Evolutionary conservation across 2,329 filamentous ascomycete genomes (phyloP).

Genomic region (Purpureocillium takamizusanense): DNA sequence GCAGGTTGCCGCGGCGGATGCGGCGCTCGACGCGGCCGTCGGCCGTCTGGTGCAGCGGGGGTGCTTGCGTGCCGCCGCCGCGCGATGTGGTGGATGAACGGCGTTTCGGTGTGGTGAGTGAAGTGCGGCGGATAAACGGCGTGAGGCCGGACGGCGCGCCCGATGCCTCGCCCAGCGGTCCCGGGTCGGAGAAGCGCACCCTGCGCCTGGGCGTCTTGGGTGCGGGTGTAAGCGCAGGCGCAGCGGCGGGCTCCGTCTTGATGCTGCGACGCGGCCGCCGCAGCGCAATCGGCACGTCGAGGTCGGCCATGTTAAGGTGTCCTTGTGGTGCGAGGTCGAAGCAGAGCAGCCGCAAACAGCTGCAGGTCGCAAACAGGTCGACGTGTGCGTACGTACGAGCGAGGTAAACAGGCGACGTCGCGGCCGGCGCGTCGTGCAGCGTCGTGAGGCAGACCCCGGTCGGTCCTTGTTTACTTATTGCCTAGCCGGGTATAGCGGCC

Average conservation of each 20-base stretch:
- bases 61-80: too few species aligned
- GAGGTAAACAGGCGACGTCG: too few species aligned
- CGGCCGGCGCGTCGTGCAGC: neutral
- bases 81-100: conserved; percentile 34
- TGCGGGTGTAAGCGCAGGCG: conserved; percentile 5
- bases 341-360: neutral
- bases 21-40: conserved; percentile 49
- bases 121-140: conserved; percentile 46
- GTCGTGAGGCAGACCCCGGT: neutral
- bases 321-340: neutral
- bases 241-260: conserved; percentile 12
- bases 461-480: conserved; percentile 37
- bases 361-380: too few species aligned
- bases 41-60: conserved; percentile 47
- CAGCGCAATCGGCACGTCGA: conserved; percentile 44
- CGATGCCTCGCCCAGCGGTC: conserved; percentile 30
- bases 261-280: conserved; percentile 41
- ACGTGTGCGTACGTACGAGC: too few species aligned
- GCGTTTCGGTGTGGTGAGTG: conserved; percentile 28
- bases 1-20: conserved; percentile 45
- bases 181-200: conserved; percentile 52
- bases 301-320: conserved; percentile 23
- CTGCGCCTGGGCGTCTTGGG: conserved; percentile 31
- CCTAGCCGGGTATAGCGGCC: conserved; percentile 27
- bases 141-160: conserved; percentile 42